Conservation (phyloP, 768 basidiomycete species). For the Ephemerocybe angulata region DNA sequence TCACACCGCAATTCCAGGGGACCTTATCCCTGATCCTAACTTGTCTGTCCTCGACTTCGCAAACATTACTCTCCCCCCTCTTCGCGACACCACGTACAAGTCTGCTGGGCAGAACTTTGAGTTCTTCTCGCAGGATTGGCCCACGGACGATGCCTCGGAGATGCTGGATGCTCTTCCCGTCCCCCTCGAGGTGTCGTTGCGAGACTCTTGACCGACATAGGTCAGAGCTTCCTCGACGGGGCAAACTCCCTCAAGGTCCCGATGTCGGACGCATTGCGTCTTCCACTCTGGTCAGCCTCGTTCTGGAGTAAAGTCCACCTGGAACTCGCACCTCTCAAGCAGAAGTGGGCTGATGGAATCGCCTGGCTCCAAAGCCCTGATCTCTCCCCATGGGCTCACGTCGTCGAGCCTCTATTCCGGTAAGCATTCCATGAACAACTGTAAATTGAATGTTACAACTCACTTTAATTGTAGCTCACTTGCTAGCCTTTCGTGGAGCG, state of each 20-base stretch:
- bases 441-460: too few relatives aligned
- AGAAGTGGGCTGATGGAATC: not conserved
- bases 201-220: not conserved
- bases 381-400: too few relatives aligned
- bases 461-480: constrained; percentile 12
- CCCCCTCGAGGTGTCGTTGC: not conserved
- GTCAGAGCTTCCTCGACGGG: not conserved
- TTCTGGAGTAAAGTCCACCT: not conserved
- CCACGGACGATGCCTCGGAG: not conserved
- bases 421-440: not conserved
- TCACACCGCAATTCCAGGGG: not conserved
- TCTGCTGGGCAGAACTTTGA: not conserved
- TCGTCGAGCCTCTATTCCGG: too few relatives aligned
- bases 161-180: not conserved
- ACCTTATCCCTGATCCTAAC: not conserved
- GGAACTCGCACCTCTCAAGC: not conserved
- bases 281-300: not conserved
- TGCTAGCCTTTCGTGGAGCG: not conserved
- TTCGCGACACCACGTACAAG: not conserved
- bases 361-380: not conserved
- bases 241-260: not conserved
- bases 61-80: not conserved
- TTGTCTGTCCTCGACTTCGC: not conserved
- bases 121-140: not conserved
- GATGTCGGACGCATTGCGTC: not conserved